These are phyloP conservation scores for Peronosclerospora sorghi DNA, from an alignment of 352 stramenopile species.

Conservation along the genomic window DNA sequence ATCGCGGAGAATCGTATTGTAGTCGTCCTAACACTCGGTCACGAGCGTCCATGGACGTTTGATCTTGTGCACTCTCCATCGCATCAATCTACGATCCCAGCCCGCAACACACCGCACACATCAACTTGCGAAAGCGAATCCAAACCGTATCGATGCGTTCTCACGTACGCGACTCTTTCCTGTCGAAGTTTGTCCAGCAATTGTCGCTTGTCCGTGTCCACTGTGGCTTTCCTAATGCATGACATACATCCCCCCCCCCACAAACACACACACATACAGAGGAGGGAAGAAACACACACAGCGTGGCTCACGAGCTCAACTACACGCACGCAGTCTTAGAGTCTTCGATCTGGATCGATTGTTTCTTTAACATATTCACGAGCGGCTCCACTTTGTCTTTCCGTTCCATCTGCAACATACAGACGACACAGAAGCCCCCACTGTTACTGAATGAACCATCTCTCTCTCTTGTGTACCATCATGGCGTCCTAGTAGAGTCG, in stretches of 20 bases:
- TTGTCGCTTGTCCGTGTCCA: constrained; percentile 36
- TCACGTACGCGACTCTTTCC: constrained; percentile 36
- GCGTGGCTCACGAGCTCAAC: too few species aligned
- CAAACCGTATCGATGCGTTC: too few species aligned
- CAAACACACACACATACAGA: too few species aligned
- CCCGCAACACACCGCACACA: background rate
- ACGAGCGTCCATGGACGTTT: constrained; percentile 69
- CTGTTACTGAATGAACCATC: too few species aligned
- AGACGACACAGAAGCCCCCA: too few species aligned
- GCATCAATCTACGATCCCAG: constrained; percentile 37
- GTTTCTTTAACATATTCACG: constrained; percentile 52
- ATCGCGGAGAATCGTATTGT: constrained; percentile 61
- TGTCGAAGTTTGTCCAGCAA: constrained; percentile 55
- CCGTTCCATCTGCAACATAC: constrained; percentile 61
- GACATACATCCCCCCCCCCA: background rate
- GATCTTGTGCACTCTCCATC: constrained; percentile 47
- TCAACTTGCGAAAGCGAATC: too few species aligned
- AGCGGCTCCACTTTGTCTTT: constrained; percentile 51
- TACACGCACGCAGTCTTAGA: constrained; percentile 67
- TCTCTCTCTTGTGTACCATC: too few species aligned
- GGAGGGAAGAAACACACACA: constrained; percentile 1
- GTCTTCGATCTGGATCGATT: constrained; percentile 50
- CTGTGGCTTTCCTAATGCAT: constrained; percentile 37
- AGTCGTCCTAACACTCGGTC: constrained; percentile 72
- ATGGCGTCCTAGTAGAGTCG: constrained; percentile 56